These are phyloP conservation scores for Solioccasus polychromus DNA, from an alignment of 768 basidiomycete species.

Conservation along the genomic window DNA sequence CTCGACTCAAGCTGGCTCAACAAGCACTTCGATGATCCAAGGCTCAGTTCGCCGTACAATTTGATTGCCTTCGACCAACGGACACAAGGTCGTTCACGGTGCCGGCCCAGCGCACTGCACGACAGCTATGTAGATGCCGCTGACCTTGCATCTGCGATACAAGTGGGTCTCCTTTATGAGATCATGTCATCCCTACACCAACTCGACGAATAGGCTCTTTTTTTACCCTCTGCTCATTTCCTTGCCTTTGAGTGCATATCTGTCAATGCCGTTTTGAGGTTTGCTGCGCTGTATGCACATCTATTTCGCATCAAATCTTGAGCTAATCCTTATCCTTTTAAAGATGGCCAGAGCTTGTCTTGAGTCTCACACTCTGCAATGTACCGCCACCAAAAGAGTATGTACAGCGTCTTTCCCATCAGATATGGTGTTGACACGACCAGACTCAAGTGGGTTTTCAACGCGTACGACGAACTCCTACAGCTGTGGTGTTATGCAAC, in stretches of 20 bases:
- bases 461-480: constrained; percentile 61
- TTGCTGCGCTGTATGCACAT: constrained; percentile 58
- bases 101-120: constrained; percentile 51
- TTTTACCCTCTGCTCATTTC: constrained; percentile 66
- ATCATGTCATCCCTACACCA: background rate
- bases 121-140: constrained; percentile 81
- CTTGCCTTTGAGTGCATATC: constrained; percentile 65
- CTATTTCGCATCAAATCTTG: background rate
- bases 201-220: constrained; percentile 44
- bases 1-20: constrained; percentile 69
- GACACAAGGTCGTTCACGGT: constrained; percentile 54
- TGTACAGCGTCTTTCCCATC: constrained; percentile 21
- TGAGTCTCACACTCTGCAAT: constrained; percentile 67
- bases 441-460: constrained; percentile 58
- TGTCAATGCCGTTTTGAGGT: constrained; percentile 56
- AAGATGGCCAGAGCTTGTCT: constrained; percentile 71
- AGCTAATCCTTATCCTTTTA: constrained; percentile 11
- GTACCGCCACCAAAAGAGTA: constrained; percentile 68
- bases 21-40: constrained; percentile 63
- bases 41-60: constrained; percentile 58
- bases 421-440: constrained; percentile 1
- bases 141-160: constrained; percentile 65
- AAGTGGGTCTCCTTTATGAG: constrained; percentile 39
- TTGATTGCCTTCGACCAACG: constrained; percentile 76
- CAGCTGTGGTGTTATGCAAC: constrained; percentile 62